Percentiles rank a stretch among this genome's conserved stretches.
phyloP scores from a whole-genome alignment of 352 stramenopile species.

The Globisporangium alternatum region DNA sequence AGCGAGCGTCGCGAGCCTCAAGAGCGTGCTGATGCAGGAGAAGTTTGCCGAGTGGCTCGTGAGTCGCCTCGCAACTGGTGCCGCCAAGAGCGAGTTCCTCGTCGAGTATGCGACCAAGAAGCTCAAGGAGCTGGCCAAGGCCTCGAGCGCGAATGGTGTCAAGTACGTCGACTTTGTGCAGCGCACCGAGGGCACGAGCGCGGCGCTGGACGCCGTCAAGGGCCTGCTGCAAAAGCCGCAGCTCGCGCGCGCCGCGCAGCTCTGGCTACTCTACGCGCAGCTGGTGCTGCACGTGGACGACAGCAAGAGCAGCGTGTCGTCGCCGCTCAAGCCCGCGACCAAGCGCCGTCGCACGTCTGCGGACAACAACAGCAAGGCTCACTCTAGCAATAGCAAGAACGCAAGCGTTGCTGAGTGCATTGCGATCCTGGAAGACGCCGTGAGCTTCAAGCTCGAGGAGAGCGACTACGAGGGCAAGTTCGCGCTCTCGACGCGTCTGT shows the following conservation, averaged over 20 bases:
- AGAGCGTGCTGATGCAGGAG: slow-evolving; percentile 53
- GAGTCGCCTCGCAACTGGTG: slow-evolving; percentile 37
- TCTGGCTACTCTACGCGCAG: slow-evolving; percentile 77
- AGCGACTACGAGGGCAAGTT: slow-evolving; percentile 46
- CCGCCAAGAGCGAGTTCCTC: slow-evolving; percentile 36
- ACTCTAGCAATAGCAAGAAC: slow-evolving; percentile 17
- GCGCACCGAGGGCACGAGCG: slow-evolving; percentile 51
- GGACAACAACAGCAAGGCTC: slow-evolving; percentile 27
- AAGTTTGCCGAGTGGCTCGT: slow-evolving; percentile 68
- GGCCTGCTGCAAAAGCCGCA: slow-evolving; percentile 38
- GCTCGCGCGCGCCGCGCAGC: slow-evolving; percentile 30
- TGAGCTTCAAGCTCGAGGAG: slow-evolving; percentile 32
- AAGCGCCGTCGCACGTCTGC: slow-evolving; percentile 61
- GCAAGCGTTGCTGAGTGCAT: slow-evolving; percentile 36
- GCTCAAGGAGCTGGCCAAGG: slow-evolving; percentile 43
- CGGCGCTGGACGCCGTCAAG: slow-evolving; percentile 39
- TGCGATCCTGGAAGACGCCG: slow-evolving; percentile 46
- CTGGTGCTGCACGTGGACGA: slow-evolving; percentile 53
- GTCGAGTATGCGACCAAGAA: slow-evolving; percentile 55
- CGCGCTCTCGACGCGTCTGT: slow-evolving; percentile 41
- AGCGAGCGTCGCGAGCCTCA: slow-evolving; percentile 39
- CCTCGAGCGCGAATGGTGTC: slow-evolving; percentile 30
- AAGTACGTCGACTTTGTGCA: slow-evolving; percentile 75
- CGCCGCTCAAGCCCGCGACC: slow-evolving; percentile 14
- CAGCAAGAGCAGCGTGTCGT: slow-evolving; percentile 4